These are phyloP conservation scores for Cercospora berteroae DNA, from an alignment of 2,329 filamentous ascomycete species.

Conservation along the genomic window DNA sequence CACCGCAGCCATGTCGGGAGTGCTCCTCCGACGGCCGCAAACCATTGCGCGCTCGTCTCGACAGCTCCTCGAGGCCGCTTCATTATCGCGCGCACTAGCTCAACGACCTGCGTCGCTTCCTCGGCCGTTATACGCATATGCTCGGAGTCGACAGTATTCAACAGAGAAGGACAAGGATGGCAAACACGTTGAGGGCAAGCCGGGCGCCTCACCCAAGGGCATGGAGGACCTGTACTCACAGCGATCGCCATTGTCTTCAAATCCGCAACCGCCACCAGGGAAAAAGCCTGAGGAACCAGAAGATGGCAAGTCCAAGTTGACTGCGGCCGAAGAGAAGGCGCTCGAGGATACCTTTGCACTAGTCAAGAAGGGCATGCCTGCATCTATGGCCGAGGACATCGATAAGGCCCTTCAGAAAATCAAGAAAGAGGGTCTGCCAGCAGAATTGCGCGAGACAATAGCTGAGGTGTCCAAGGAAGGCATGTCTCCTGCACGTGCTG, in stretches of 20 bases:
- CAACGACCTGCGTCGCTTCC: constrained; percentile 42
- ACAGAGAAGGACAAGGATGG: constrained; percentile 42
- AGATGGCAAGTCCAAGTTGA: constrained; percentile 49
- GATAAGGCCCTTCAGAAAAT: constrained; percentile 62
- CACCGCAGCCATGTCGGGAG: constrained; percentile 33
- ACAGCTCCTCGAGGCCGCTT: constrained; percentile 36
- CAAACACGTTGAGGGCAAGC: constrained; percentile 31
- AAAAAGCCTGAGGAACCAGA: constrained; percentile 40
- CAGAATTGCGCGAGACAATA: constrained; percentile 64
- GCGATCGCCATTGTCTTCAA: constrained; percentile 40
- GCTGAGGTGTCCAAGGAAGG: constrained; percentile 53
- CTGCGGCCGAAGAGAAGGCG: constrained; percentile 55
- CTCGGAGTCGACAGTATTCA: constrained; percentile 45
- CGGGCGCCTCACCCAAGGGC: constrained; percentile 40
- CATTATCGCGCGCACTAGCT: constrained; percentile 37
- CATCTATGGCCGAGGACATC: constrained; percentile 59
- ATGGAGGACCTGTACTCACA: constrained; percentile 49
- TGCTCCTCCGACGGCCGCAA: constrained; percentile 38
- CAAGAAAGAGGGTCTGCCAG: constrained; percentile 66
- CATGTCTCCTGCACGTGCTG: constrained; percentile 61
- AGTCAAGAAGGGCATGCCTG: constrained; percentile 60
- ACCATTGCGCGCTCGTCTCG: constrained; percentile 36
- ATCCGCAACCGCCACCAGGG: constrained; percentile 35
- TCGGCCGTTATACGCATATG: constrained; percentile 45
- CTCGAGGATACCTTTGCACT: constrained; percentile 58